Percentiles rank a stretch among this genome's conserved stretches.
Conservation (phyloP, 192 early-diverging fungal genomes). For the Funneliformis mosseae region DNA sequence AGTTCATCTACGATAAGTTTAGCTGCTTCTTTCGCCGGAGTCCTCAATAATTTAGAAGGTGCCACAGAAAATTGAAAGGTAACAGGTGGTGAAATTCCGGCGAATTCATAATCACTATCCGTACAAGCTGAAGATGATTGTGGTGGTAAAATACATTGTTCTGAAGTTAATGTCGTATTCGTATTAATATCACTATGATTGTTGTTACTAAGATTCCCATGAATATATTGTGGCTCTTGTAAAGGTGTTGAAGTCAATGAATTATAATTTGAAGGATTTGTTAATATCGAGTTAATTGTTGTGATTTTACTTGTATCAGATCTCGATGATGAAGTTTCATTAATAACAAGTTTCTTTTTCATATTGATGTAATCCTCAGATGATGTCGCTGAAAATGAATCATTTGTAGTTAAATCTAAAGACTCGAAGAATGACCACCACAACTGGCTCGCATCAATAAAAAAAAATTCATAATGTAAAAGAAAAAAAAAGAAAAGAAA, state of each 20-base stretch:
- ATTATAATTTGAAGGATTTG: not conserved
- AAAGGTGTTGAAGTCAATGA: constrained; percentile 1
- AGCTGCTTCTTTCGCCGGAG: constrained; percentile 39
- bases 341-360: not conserved
- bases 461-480: not conserved
- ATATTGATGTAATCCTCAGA: not conserved
- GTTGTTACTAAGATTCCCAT: not conserved
- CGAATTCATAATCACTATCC: constrained; percentile 18
- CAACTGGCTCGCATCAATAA: not conserved
- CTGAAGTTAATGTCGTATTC: not conserved
- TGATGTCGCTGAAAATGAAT: constrained; percentile 6
- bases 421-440: constrained; percentile 33
- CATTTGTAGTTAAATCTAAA: constrained; percentile 27
- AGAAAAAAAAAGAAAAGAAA: not conserved
- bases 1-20: constrained; percentile 40
- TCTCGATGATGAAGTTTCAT: not conserved
- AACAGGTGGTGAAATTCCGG: constrained; percentile 37
- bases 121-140: not conserved
- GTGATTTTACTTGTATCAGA: not conserved
- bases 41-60: constrained; percentile 32
- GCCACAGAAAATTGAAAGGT: constrained; percentile 41
- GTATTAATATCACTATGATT: not conserved
- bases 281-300: not conserved
- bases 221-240: not conserved
- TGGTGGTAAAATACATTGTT: not conserved